phyloP scores from a whole-genome alignment of 1,284 basidiomycete genomes.

The Rhodotorula glutinis region DNA sequence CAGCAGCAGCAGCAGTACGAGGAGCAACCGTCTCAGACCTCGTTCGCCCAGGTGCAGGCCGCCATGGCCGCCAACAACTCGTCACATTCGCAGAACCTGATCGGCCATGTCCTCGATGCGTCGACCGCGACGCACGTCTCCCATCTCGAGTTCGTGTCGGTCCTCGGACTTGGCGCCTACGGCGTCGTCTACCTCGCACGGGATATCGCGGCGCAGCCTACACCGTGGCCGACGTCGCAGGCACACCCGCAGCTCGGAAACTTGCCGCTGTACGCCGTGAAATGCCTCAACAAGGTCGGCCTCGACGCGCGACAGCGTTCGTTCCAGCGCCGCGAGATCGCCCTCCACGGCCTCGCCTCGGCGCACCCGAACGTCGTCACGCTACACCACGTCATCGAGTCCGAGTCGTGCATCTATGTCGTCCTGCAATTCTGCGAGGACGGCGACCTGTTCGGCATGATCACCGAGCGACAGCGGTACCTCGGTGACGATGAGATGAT shows the following conservation, averaged over 20 bases:
- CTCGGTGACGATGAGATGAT: constrained; percentile 75
- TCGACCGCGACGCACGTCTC: constrained; percentile 26
- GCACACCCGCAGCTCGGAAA: constrained; percentile 35
- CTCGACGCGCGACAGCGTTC: constrained; percentile 68
- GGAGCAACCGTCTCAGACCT: constrained; percentile 1
- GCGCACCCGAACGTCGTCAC: constrained; percentile 79
- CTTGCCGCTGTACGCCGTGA: constrained; percentile 64
- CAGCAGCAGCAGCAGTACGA: neutral
- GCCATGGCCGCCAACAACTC: constrained; percentile 42
- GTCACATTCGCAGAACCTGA: constrained; percentile 46
- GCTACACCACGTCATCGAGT: constrained; percentile 81
- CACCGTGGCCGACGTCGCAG: constrained; percentile 54
- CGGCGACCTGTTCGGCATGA: constrained; percentile 84
- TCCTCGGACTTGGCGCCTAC: constrained; percentile 91
- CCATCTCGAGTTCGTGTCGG: constrained; percentile 74
- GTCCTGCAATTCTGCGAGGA: constrained; percentile 70
- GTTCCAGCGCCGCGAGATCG: constrained; percentile 73
- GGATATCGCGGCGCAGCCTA: constrained; percentile 53
- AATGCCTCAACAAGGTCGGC: constrained; percentile 64
- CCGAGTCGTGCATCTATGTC: constrained; percentile 59
- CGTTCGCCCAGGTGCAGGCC: constrained; percentile 38
- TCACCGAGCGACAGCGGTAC: constrained; percentile 63
- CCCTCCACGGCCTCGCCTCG: constrained; percentile 62
- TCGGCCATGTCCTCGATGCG: constrained; percentile 50
- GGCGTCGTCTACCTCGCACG: constrained; percentile 91